Conservation (phyloP, 2,329 filamentous ascomycete species). For the Claviceps monticola region DNA sequence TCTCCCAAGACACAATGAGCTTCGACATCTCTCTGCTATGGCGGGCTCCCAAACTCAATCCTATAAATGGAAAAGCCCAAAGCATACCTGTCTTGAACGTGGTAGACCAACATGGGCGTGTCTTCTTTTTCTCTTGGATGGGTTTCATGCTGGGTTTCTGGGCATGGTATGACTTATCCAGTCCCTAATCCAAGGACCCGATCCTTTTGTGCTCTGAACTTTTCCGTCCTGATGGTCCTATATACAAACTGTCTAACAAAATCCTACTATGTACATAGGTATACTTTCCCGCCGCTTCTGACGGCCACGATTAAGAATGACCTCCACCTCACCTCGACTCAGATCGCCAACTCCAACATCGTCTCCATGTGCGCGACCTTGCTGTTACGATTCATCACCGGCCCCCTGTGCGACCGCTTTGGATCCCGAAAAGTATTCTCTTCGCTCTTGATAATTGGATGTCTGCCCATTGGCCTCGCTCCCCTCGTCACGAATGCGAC, state of each 20-base stretch:
- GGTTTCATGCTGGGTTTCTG: conserved; percentile 81
- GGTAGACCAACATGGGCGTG: conserved; percentile 65
- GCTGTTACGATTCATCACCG: conserved; percentile 62
- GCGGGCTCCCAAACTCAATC: conserved; percentile 57
- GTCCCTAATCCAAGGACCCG: neutral
- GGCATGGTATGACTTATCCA: conserved; percentile 44
- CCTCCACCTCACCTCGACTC: conserved; percentile 51
- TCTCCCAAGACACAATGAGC: conserved; percentile 12
- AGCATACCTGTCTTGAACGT: conserved; percentile 70
- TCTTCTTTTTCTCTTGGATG: conserved; percentile 83
- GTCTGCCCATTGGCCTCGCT: conserved; percentile 70
- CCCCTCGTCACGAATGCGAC: conserved; percentile 51
- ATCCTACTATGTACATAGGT: conserved; percentile 27
- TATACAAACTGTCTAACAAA: neutral
- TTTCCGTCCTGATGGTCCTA: too few relatives aligned
- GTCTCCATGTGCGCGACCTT: conserved; percentile 59
- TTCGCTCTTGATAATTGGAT: conserved; percentile 59
- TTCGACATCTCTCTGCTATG: conserved; percentile 17
- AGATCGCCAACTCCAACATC: conserved; percentile 85
- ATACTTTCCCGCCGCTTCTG: conserved; percentile 74
- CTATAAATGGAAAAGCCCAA: conserved; percentile 69
- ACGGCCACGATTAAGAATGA: conserved; percentile 69
- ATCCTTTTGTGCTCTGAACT: neutral
- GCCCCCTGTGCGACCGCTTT: conserved; percentile 73
- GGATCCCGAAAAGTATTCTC: conserved; percentile 73